Percentiles rank a stretch among this genome's conserved stretches.
Conservation (phyloP, 2,329 filamentous ascomycete genomes). For the Aspergillus quadricinctus region DNA sequence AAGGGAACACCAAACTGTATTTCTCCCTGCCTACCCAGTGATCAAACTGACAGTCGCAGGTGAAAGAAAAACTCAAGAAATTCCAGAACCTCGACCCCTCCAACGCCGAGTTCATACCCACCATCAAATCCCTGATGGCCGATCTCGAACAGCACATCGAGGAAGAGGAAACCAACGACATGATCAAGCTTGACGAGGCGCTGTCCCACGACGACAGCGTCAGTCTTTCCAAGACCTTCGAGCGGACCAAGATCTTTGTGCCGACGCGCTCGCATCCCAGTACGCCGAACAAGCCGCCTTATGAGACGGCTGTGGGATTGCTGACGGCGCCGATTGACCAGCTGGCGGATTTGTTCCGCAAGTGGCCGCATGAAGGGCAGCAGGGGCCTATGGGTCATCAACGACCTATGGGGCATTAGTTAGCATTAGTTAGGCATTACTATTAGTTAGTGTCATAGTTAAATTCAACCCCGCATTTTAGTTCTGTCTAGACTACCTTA, state of each 20-base stretch:
- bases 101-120: slow-evolving; percentile 38
- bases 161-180: slow-evolving; percentile 47
- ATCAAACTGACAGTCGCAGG: slow-evolving; percentile 25
- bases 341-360: slow-evolving; percentile 50
- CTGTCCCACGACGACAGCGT: slow-evolving; percentile 32
- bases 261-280: slow-evolving; percentile 48
- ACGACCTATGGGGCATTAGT: too few species aligned
- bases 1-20: slow-evolving; percentile 44
- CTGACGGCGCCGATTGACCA: slow-evolving; percentile 54
- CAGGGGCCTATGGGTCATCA: background rate
- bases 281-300: slow-evolving; percentile 50
- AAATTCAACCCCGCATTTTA: too few species aligned
- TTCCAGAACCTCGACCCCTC: slow-evolving; percentile 44
- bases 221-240: slow-evolving; percentile 40
- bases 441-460: too few species aligned
- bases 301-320: slow-evolving; percentile 52
- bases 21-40: background rate
- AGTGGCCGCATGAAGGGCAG: slow-evolving; percentile 40
- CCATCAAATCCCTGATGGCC: slow-evolving; percentile 39
- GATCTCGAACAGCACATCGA: slow-evolving; percentile 45
- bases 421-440: too few species aligned
- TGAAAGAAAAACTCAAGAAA: slow-evolving; percentile 46
- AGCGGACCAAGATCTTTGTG: slow-evolving; percentile 49
- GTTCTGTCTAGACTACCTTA: too few species aligned
- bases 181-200: slow-evolving; percentile 43